Base-by-base conservation (phyloP, 2,329 filamentous ascomycete species). In the Apiospora pterosperma region DNA sequence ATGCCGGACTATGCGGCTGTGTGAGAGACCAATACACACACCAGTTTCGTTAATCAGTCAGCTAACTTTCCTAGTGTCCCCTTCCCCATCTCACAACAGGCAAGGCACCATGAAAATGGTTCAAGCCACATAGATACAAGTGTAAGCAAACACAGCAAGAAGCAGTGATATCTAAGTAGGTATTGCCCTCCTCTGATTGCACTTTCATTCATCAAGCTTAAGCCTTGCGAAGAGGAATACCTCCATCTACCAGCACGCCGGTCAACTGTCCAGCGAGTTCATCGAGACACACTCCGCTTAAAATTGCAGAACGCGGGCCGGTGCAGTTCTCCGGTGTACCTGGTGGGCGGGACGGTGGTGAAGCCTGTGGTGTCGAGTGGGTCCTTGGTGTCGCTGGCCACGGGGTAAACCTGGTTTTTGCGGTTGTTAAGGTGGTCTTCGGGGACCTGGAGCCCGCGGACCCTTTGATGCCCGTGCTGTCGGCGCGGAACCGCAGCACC, bases 401-500 rank as follows among this genome's bases (percentile, higher is more conserved):
- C 82, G 1, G 85, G 83, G 1, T 84, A 79, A 19, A 78, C 78
- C 25, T 76, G 76, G 5, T 77, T 81, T 16, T 78, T 75, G 70
- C 83, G 85, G 39, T 75, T 75, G 25, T 77, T 78, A 68, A 83
- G 78, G 70, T 91, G 88, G 65, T 89, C 82, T 34, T 82, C 73
- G 0, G 89, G 89, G 55, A 92, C 85, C 1, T 76, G 78, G 61
- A 85, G 73, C 3, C 76, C 77, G 62, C 82, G 74, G 67, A 92
- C 88, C 14, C 87, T 74, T 63, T 86, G 82, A 85, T 73, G 2
- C 84, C 83, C 0, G 83, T 82, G 67, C 85, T 85, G 64, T 85
- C 81, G 3, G 78, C 74, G 5, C 76, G 70, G 71, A 81, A 81
- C 39, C 84, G 83, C 36, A 82, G 66, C 12, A 81, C 79, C 23